phyloP scores from a whole-genome alignment of 805 yeast genomes.

The Yamadazyma ubonensis region DNA sequence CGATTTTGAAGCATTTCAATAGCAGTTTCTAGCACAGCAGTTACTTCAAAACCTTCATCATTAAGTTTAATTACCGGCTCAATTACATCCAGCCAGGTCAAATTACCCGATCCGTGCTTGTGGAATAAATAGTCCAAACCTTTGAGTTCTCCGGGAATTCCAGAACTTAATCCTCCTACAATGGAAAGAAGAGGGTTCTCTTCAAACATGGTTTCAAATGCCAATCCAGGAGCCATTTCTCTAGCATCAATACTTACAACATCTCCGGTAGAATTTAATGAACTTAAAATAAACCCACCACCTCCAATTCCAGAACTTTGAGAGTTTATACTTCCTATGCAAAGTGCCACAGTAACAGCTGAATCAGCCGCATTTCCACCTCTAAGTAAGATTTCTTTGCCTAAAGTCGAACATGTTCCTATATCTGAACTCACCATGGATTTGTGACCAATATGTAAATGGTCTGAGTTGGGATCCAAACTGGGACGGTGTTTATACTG shows the following conservation, averaged over 20 bases:
- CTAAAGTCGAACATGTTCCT: constrained; percentile 61
- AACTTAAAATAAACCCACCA: constrained; percentile 67
- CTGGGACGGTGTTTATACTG: constrained; percentile 31
- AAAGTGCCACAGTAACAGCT: constrained; percentile 81
- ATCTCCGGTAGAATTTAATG: constrained; percentile 31
- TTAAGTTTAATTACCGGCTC: constrained; percentile 72
- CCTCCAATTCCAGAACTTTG: constrained; percentile 93
- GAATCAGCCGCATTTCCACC: constrained; percentile 94
- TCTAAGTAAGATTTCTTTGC: constrained; percentile 48
- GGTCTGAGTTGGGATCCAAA: constrained; percentile 40
- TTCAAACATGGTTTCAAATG: constrained; percentile 65
- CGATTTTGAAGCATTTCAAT: constrained; percentile 30
- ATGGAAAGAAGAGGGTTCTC: constrained; percentile 49
- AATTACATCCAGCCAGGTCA: constrained; percentile 71
- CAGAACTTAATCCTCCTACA: constrained; percentile 86
- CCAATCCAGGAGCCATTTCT: constrained; percentile 74
- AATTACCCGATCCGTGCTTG: constrained; percentile 66
- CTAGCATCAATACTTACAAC: constrained; percentile 77
- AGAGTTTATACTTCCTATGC: constrained; percentile 81
- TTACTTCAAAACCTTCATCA: constrained; percentile 56
- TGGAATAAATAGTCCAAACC: constrained; percentile 68
- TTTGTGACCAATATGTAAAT: constrained; percentile 38
- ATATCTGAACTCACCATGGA: constrained; percentile 73
- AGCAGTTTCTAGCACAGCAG: constrained; percentile 29
- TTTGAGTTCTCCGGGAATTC: constrained; percentile 85